Evolutionary conservation across 1,284 basidiomycete genomes (phyloP).

Genomic region (Taiwanofungus camphoratus): DNA sequence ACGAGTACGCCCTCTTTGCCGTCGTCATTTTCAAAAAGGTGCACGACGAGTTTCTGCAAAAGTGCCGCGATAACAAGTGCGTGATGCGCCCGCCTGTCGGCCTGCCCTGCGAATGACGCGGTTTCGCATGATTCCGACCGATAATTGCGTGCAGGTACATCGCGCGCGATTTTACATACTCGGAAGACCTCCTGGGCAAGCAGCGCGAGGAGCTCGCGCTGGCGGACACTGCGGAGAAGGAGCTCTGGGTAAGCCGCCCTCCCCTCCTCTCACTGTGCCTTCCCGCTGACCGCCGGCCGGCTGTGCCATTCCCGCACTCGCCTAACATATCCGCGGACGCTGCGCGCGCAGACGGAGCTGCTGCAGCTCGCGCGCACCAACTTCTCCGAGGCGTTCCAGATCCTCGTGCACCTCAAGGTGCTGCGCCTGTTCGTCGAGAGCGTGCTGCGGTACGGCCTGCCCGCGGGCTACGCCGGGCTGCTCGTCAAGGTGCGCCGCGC

Average conservation of each 20-base stretch:
- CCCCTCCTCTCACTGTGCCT: not conserved
- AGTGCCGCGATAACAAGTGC: conserved; percentile 93
- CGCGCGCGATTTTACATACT: conserved; percentile 91
- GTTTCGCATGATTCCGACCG: too few species aligned
- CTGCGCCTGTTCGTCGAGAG: conserved; percentile 92
- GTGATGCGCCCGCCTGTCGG: too few species aligned
- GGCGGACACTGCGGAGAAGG: conserved; percentile 87
- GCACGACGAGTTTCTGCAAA: conserved; percentile 91
- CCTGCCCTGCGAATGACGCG: not conserved
- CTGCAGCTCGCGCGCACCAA: conserved; percentile 91
- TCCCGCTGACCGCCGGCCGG: not conserved
- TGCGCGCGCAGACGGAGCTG: conserved; percentile 73
- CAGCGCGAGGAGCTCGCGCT: conserved; percentile 79
- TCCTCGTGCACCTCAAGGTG: conserved; percentile 91
- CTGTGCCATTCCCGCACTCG: not conserved
- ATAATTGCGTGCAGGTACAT: conserved; percentile 58
- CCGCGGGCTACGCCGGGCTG: conserved; percentile 85
- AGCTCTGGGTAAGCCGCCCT: conserved; percentile 81
- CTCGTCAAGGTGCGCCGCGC: conserved; percentile 63
- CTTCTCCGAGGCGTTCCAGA: conserved; percentile 96
- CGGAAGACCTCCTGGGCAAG: conserved; percentile 79
- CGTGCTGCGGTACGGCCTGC: conserved; percentile 92
- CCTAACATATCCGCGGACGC: not conserved
- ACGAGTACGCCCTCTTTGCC: conserved; percentile 84
- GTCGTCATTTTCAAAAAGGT: conserved; percentile 91